Base-by-base conservation (phyloP, 805 yeast genomes). In the Priceomyces carsonii region DNA sequence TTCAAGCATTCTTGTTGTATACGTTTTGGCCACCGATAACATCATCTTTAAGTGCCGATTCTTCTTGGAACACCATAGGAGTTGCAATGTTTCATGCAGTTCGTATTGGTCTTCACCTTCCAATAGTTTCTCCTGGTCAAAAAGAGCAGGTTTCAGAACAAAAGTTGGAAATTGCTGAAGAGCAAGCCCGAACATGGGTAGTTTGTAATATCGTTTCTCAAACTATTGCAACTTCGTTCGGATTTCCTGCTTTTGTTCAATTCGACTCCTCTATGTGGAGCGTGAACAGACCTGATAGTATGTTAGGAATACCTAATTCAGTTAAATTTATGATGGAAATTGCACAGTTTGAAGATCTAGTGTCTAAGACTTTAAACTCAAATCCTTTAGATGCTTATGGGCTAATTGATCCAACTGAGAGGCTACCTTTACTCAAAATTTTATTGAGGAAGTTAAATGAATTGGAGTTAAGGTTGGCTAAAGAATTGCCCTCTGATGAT, bases 11-110 rank as follows among this genome's bases (percentile, higher is more conserved):
- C 44, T 62, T 91, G 18, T 65, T 91, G 2, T 88, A 85, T 59
- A 83, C 97, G 0, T 79, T 83, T 56, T 91, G 98, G 99, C 98
- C 98, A 0, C 96, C 97, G 3, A 73, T 90, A 24, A 87, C 96
- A 0, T 88, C 98, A 0, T 89, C 97, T 0, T 71, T 93, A 30
- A 85, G 95, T 59, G 96, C 98, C 0, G 98, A 93, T 55, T 84
- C 96, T 6, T 84, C 95, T 3, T 91, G 97, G 95, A 87, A 85
- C 55, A 87, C 97, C 1, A 82, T 88, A 15, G 98, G 97, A 0
- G 81, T 87, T 29, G 98, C 98, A 4, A 70, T 89, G 49, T 87
- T 86, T 59, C 96, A 88, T 53, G 98, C 97, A 0, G 83, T 90
- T 21, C 67, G 97, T 36, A 85, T 91, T 10, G 98, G 99, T 0